Base-by-base conservation (phyloP, 768 basidiomycete genomes). In the Royoungia palumana region DNA sequence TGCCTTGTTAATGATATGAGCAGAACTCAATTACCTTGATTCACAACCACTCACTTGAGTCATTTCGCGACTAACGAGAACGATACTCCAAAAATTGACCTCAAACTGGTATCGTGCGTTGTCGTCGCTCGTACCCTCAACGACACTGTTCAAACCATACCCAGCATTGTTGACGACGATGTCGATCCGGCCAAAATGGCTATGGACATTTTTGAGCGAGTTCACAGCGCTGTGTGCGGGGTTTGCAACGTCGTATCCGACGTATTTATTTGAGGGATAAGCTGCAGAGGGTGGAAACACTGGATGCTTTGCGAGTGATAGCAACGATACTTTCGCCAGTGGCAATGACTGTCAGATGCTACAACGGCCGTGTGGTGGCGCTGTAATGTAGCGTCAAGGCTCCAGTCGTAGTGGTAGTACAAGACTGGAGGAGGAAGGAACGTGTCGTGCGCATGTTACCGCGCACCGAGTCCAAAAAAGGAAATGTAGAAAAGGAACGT, bases 111-210 rank as follows among this genome's bases (percentile, higher is more conserved):
- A 21, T 4, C 66, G 62, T 0, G 61, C 67, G 8, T 58, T 58
- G 32, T 56, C 59, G 16, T 68, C 62, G 9, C 44, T 55, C 11
- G 56, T 55, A 10, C 42, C 43, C 40, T 70, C 69, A 9, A 66
- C 56, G 35, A 70, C 63, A 9, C 57, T 50, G 16, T 47, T 44
- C 27, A 58, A 19, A 2, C 41, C 58, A 27, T 56, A 59, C 6
- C 54, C 69, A 0, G 69, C 70, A 14, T 71, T 71, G 55, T 68
- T 71, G 44, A 63, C 59, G 16, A 71, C 63, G 25, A 67, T 57
- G 35, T 71, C 68, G 13, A 71, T 24, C 5, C 64, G 59, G 10
- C 64, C 64, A 51, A 71, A 71, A 34, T 57, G 46, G 5, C 24
- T 39, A 32, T 57, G 56, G 11, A 60, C 53, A 2, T 36, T 40